Evolutionary conservation across 2,329 filamentous ascomycete genomes (phyloP).

Genomic region (Fusarium scirpi): DNA sequence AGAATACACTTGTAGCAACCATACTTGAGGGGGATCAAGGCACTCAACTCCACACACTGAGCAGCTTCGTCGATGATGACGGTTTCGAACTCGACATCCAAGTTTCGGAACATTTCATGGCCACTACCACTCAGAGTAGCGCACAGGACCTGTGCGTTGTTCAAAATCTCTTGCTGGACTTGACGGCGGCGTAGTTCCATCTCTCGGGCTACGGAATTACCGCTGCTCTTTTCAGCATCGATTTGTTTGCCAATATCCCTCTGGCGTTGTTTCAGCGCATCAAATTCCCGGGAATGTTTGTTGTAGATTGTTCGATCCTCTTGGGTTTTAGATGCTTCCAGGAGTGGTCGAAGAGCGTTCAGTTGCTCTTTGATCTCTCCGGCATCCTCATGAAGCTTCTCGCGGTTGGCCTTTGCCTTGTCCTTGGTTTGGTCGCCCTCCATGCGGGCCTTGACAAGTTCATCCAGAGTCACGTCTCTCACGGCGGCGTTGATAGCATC

Average conservation of each 20-base stretch:
- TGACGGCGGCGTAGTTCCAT: slow-evolving; percentile 86
- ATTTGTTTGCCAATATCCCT: slow-evolving; percentile 81
- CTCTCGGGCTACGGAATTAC: slow-evolving; percentile 83
- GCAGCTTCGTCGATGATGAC: slow-evolving; percentile 98
- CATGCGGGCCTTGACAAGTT: slow-evolving; percentile 83
- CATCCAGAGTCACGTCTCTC: slow-evolving; percentile 91
- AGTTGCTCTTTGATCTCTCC: slow-evolving; percentile 81
- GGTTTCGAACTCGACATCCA: slow-evolving; percentile 97
- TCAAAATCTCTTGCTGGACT: slow-evolving; percentile 90
- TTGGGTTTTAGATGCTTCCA: slow-evolving; percentile 74
- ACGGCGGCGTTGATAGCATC: slow-evolving; percentile 94
- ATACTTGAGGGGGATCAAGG: slow-evolving; percentile 96
- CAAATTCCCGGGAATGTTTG: slow-evolving; percentile 79
- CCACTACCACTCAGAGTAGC: slow-evolving; percentile 95
- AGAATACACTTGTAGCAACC: slow-evolving; percentile 96
- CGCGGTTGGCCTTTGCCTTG: slow-evolving; percentile 66
- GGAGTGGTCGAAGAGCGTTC: slow-evolving; percentile 74
- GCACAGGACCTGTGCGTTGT: slow-evolving; percentile 92
- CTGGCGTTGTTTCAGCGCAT: slow-evolving; percentile 81
- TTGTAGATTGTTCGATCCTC: slow-evolving; percentile 62
- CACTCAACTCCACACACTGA: slow-evolving; percentile 97
- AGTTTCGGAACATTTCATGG: slow-evolving; percentile 95
- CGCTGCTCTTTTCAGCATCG: slow-evolving; percentile 86
- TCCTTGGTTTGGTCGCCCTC: slow-evolving; percentile 69
- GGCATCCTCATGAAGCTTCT: slow-evolving; percentile 73